phyloP scores from a whole-genome alignment of 2,329 filamentous ascomycete genomes.

The Neocucurbitaria cava region DNA sequence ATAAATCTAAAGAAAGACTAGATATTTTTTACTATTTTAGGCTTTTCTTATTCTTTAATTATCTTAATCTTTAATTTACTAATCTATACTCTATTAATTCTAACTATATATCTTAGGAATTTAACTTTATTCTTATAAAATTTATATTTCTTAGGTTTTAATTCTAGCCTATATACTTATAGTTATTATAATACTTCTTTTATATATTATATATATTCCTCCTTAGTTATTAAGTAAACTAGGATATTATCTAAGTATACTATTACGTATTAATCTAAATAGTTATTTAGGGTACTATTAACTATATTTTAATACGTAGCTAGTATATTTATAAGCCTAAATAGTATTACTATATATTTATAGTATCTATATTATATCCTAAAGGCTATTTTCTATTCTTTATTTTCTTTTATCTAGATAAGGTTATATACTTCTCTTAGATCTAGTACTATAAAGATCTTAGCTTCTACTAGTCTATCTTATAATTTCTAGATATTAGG shows the following conservation, averaged over 20 bases:
- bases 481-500: conserved; percentile 11
- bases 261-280: background rate
- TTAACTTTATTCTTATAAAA: conserved; percentile 3
- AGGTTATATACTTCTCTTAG: conserved; percentile 11
- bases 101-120: conserved; percentile 14
- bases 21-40: conserved; percentile 2
- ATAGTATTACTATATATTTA: conserved; percentile 9
- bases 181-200: background rate
- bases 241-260: no score
- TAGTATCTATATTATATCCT: conserved; percentile 8
- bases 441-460: conserved; percentile 11
- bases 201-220: background rate
- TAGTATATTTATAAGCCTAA: conserved; percentile 5
- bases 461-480: conserved; percentile 4
- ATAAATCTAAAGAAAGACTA: conserved; percentile 12
- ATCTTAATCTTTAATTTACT: conserved; percentile 4
- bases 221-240: background rate
- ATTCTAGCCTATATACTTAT: background rate
- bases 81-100: conserved; percentile 3
- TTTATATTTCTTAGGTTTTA: conserved; percentile 7
- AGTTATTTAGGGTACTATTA: conserved; percentile 2
- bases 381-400: conserved; percentile 15
- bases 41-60: conserved; percentile 3
- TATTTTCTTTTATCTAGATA: conserved; percentile 7
- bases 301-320: conserved; percentile 9